Conservation (phyloP, 352 stramenopile species). For the Phytopythium sindhum region DNA sequence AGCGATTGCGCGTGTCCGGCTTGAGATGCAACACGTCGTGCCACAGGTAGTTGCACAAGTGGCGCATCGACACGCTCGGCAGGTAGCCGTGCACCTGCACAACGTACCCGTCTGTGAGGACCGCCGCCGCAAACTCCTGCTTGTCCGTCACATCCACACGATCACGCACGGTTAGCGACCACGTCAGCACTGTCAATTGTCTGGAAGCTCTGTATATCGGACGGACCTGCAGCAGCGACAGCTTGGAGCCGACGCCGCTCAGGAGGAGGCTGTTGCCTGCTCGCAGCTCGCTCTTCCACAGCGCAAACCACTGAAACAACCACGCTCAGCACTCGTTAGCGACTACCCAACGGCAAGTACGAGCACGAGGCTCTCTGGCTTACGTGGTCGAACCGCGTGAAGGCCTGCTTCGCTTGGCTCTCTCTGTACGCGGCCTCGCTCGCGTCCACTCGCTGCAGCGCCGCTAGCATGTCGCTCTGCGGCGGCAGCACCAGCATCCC, state of each 20-base stretch:
- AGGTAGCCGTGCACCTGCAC: conserved; percentile 60
- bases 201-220: background rate
- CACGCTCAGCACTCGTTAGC: background rate
- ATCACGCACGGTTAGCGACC: background rate
- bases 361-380: background rate
- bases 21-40: conserved; percentile 22
- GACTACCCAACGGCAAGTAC: background rate
- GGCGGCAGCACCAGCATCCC: conserved; percentile 17
- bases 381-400: conserved; percentile 13
- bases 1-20: background rate
- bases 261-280: conserved; percentile 52
- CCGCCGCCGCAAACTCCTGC: conserved; percentile 37
- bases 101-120: conserved; percentile 31
- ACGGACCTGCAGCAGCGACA: conserved; percentile 42
- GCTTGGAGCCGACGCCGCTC: conserved; percentile 54
- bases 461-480: conserved; percentile 17
- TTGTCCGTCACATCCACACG: conserved; percentile 1
- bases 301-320: conserved; percentile 17
- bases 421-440: conserved; percentile 7
- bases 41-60: conserved; percentile 32
- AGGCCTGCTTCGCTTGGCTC: background rate
- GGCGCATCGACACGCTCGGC: conserved; percentile 43
- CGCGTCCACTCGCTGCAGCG: conserved; percentile 19
- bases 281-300: conserved; percentile 44
- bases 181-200: background rate